Base-by-base conservation (phyloP, 768 basidiomycete genomes). In the Gloeopeniophorella convolvens region DNA sequence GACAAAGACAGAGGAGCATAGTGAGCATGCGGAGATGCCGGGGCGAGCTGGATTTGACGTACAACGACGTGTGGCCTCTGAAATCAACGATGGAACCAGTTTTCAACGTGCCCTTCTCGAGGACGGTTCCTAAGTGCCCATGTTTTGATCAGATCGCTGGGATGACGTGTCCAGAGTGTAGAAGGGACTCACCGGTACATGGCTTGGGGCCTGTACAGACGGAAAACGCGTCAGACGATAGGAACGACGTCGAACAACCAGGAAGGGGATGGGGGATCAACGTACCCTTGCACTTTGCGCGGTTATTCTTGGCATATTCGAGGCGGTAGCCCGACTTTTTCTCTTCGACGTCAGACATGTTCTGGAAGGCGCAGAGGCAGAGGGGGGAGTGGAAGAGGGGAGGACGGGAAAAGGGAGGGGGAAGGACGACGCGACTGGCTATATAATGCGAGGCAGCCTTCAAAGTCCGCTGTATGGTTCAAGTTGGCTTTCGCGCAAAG, bases 231-330 rank as follows among this genome's bases (percentile, higher is more conserved):
- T 41, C 53, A 28, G 56, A 56, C 54, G 63, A 47, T 59, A 62
- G 61, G 54, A 50, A 62, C 7, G 15, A 13, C 23, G 30, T 56
- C 58, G 58, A 55, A 58, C 53, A 50, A 65, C 45, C 62, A 58
- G 54, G 51, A 57, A 37, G 54, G 10, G 42, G 37, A 47, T 46
- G 57, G 45, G 60, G 56, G 60, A 55, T 16, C 42, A 42, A 65
- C 73, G 44, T 53, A 84, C 87, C 88, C 73, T 86, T 89, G 70
- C 87, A 90, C 69, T 85, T 85, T 30, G 86, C 72, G 51, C 87
- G 75, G 51, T 68, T 73, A 49, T 79, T 81, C 37, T 68, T 52
- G 44, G 88, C 80, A 66, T 89, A 89, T 67, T 90, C 88, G 34
- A 90, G 70, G 58, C 88, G 80, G 70, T 90, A 90, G 54, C 83